These are phyloP conservation scores for Marasmius oreades DNA, from an alignment of 1,284 basidiomycete species.

Conservation along the genomic window DNA sequence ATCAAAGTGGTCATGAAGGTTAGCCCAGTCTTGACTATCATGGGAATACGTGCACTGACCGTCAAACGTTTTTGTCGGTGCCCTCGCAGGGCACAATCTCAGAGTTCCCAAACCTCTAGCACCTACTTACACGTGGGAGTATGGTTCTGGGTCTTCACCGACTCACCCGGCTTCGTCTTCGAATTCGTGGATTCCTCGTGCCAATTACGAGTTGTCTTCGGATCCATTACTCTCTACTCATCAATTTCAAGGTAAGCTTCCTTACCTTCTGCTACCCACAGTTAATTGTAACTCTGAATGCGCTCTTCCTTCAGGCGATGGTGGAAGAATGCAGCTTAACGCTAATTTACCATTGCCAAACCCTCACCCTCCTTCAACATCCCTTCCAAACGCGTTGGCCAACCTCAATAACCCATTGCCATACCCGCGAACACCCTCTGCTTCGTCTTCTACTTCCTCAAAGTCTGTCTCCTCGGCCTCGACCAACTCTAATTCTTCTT, in stretches of 20 bases:
- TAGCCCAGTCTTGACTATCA: not conserved
- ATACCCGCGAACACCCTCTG: not conserved
- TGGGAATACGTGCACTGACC: not conserved
- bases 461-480: not conserved
- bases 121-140: not conserved
- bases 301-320: not conserved
- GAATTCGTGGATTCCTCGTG: not conserved
- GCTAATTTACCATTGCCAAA: not conserved
- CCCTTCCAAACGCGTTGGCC: not conserved
- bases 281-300: not conserved
- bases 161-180: not conserved
- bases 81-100: not conserved
- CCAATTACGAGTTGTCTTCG: not conserved
- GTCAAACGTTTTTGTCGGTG: not conserved
- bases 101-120: not conserved
- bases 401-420: not conserved
- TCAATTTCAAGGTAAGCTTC: not conserved
- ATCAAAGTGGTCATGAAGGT: not conserved
- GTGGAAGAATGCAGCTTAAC: not conserved
- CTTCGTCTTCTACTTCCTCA: not conserved
- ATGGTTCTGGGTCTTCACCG: not conserved
- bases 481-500: not conserved
- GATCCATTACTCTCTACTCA: not conserved
- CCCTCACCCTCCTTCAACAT: not conserved
- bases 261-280: not conserved